A percentile compares a stretch with the other conserved stretches of the same genome.
phyloP scores from a whole-genome alignment of 441 rosid genomes.

The Brassica hybrid region DNA sequence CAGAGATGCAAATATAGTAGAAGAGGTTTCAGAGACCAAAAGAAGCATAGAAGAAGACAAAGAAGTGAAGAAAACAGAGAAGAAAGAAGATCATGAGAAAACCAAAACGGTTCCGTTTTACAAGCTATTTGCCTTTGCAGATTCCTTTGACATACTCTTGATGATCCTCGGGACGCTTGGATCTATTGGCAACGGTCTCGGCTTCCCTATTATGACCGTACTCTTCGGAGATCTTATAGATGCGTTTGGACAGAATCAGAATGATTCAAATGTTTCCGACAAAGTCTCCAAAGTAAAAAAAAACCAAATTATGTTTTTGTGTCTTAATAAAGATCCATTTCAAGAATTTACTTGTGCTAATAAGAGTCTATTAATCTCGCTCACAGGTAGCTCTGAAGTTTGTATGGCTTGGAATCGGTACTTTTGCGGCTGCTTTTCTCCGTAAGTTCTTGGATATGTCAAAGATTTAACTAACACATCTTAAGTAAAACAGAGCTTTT shows the following conservation, averaged over 20 bases:
- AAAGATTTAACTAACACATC: background rate
- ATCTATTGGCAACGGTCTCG: conserved; percentile 51
- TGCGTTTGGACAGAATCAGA: conserved; percentile 44
- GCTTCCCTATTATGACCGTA: conserved; percentile 55
- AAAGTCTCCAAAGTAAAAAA: conserved; percentile 46
- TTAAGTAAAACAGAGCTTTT: background rate
- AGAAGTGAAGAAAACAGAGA: conserved; percentile 31
- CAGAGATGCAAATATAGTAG: conserved; percentile 33
- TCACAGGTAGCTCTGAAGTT: conserved; percentile 62
- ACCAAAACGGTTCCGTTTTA: conserved; percentile 44
- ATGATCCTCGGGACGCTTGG: conserved; percentile 54
- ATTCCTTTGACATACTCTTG: conserved; percentile 43
- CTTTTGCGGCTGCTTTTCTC: conserved; percentile 60
- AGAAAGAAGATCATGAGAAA: conserved; percentile 34
- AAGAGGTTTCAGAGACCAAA: conserved; percentile 32
- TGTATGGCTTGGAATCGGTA: conserved; percentile 67
- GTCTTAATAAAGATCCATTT: background rate
- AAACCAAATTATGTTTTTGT: background rate
- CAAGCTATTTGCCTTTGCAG: conserved; percentile 58
- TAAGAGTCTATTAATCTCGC: background rate
- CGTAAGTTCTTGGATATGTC: conserved; percentile 54
- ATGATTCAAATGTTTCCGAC: conserved; percentile 26
- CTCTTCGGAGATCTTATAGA: conserved; percentile 50
- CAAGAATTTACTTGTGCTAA: conserved; percentile 2
- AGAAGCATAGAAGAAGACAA: conserved; percentile 17